Percentiles rank a stretch among this genome's conserved stretches.
phyloP scores from a whole-genome alignment of 768 basidiomycete genomes.

The Termitomyces sp. region DNA sequence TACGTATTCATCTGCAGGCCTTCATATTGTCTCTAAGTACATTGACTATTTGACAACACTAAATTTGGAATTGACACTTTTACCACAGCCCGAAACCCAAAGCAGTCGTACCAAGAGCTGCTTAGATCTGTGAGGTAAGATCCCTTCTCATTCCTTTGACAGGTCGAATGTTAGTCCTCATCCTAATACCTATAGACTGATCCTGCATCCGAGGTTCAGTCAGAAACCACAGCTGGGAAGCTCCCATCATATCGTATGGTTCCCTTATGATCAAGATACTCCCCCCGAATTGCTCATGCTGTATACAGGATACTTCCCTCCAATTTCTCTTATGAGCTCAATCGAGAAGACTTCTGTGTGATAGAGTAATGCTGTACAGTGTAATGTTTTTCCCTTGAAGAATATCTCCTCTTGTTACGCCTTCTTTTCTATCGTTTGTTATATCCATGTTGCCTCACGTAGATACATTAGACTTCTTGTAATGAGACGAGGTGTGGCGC shows the following conservation, averaged over 20 bases:
- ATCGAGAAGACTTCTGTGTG: not conserved
- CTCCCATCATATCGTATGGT: constrained; percentile 59
- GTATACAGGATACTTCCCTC: constrained; percentile 29
- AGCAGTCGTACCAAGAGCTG: constrained; percentile 63
- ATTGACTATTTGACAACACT: constrained; percentile 6
- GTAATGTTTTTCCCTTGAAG: not conserved
- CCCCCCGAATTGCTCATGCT: not conserved
- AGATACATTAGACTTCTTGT: not conserved
- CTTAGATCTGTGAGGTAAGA: constrained; percentile 50
- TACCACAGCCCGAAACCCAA: constrained; percentile 38
- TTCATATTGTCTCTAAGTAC: constrained; percentile 50
- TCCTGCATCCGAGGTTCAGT: constrained; percentile 54
- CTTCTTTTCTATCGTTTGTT: not conserved
- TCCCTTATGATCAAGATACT: not conserved
- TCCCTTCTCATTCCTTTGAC: not conserved
- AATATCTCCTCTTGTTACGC: not conserved
- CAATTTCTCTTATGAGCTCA: constrained; percentile 21
- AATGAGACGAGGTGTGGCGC: not conserved
- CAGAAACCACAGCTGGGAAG: constrained; percentile 74
- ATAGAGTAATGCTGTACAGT: not conserved
- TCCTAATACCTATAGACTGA: constrained; percentile 28
- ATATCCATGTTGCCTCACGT: not conserved
- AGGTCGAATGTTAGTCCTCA: not conserved
- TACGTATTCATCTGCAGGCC: constrained; percentile 37
- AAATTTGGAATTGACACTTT: not conserved